A percentile compares a stretch with the other conserved stretches of the same genome.
These are phyloP conservation scores for Fusarium equiseti DNA, from an alignment of 2,329 filamentous ascomycete species.

Conservation along the genomic window DNA sequence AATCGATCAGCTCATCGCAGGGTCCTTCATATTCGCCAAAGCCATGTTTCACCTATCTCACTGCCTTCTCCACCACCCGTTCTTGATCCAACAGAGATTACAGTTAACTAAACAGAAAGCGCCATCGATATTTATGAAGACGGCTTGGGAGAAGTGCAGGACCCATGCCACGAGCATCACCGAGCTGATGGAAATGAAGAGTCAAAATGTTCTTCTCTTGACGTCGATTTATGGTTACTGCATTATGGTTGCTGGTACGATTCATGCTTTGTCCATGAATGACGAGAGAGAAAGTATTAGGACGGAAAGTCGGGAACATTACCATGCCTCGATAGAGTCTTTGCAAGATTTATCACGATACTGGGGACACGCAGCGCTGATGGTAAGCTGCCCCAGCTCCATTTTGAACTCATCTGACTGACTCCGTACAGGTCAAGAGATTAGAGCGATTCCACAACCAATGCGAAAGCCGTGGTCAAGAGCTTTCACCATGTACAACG, in stretches of 20 bases:
- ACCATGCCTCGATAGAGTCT: background rate
- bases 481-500: slow-evolving; percentile 9
- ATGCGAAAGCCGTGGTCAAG: slow-evolving; percentile 10
- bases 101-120: slow-evolving; percentile 15
- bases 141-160: slow-evolving; percentile 14
- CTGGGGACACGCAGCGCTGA: slow-evolving; percentile 17
- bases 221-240: slow-evolving; percentile 25
- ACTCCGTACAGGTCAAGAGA: background rate
- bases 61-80: slow-evolving; percentile 19
- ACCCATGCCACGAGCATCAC: slow-evolving; percentile 14
- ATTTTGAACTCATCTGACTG: background rate
- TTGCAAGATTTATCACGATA: slow-evolving; percentile 7
- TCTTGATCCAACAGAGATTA: slow-evolving; percentile 10
- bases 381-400: background rate
- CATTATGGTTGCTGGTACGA: slow-evolving; percentile 23
- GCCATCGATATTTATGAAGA: slow-evolving; percentile 15
- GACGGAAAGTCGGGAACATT: background rate
- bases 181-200: slow-evolving; percentile 1
- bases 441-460: slow-evolving; percentile 14
- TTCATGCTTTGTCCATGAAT: slow-evolving; percentile 22
- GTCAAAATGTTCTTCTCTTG: slow-evolving; percentile 10
- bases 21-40: slow-evolving; percentile 24
- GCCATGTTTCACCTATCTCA: slow-evolving; percentile 22
- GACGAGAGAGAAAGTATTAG: slow-evolving; percentile 12
- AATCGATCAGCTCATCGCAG: slow-evolving; percentile 4